Evolutionary conservation across 495 filamentous ascomycete species (phyloP).

Genomic region (Penicillium cosmopolitanum): DNA sequence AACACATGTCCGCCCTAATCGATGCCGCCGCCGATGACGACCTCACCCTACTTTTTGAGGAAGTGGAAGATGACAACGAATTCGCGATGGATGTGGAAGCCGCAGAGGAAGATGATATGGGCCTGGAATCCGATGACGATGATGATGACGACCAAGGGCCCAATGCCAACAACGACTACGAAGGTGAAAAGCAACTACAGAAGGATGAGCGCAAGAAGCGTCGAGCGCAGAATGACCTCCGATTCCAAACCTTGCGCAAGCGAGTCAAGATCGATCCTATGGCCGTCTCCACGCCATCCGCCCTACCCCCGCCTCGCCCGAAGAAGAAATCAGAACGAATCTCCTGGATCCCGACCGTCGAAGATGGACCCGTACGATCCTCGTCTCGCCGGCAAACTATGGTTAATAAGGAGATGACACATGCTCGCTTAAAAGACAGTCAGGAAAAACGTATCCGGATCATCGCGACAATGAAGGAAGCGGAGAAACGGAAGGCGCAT

Average conservation of each 20-base stretch:
- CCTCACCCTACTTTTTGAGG: constrained; percentile 78
- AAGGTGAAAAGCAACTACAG: constrained; percentile 68
- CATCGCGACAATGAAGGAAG: constrained; percentile 84
- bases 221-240: constrained; percentile 63
- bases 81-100: constrained; percentile 71
- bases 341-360: constrained; percentile 81
- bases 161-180: constrained; percentile 59
- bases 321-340: constrained; percentile 93
- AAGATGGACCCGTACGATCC: constrained; percentile 78
- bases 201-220: constrained; percentile 75
- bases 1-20: constrained; percentile 78
- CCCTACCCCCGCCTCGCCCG: constrained; percentile 58
- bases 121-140: constrained; percentile 81
- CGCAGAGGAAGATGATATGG: constrained; percentile 73
- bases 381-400: constrained; percentile 84
- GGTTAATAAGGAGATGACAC: constrained; percentile 80
- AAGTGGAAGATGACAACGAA: constrained; percentile 84
- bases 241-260: constrained; percentile 55
- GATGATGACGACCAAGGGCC: constrained; percentile 74
- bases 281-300: constrained; percentile 46
- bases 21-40: constrained; percentile 78
- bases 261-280: constrained; percentile 69
- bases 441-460: constrained; percentile 79
- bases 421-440: constrained; percentile 79
- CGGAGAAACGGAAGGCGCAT: constrained; percentile 75